Evolutionary conservation across 257 asterid genomes (phyloP).

Genomic region (Perilla frutescens): DNA sequence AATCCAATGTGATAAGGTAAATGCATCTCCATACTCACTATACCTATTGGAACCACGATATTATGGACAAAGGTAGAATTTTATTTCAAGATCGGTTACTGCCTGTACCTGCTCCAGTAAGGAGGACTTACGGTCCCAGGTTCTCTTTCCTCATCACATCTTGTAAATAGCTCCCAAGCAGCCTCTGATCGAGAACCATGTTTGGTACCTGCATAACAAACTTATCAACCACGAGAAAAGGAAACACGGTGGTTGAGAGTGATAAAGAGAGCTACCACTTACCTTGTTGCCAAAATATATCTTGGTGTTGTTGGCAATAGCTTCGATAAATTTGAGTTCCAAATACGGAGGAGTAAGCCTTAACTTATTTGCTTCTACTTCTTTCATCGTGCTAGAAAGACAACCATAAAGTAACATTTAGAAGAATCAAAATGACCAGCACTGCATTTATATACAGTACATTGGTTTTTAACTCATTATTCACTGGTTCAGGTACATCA

Average conservation of each 20-base stretch:
- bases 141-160: constrained; percentile 44
- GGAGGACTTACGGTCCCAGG: constrained; percentile 37
- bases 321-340: constrained; percentile 88
- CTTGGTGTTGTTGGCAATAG: constrained; percentile 91
- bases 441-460: neutral
- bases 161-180: constrained; percentile 72
- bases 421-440: neutral
- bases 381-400: constrained; percentile 70
- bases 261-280: neutral
- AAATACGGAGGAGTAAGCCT: constrained; percentile 84
- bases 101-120: neutral
- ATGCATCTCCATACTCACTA: neutral
- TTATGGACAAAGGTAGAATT: constrained; percentile 15
- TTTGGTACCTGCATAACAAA: constrained; percentile 67
- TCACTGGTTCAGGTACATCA: neutral
- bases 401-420: constrained; percentile 22
- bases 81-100: neutral
- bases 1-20: neutral
- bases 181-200: constrained; percentile 85
- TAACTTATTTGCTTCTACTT: constrained; percentile 93
- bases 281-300: constrained; percentile 95
- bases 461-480: too few species aligned
- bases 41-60: neutral
- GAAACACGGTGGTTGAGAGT: constrained; percentile 5
- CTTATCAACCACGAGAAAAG: constrained; percentile 34